Conservation (phyloP, 192 early-diverging fungal species). For the Umbelopsis isabellina region DNA sequence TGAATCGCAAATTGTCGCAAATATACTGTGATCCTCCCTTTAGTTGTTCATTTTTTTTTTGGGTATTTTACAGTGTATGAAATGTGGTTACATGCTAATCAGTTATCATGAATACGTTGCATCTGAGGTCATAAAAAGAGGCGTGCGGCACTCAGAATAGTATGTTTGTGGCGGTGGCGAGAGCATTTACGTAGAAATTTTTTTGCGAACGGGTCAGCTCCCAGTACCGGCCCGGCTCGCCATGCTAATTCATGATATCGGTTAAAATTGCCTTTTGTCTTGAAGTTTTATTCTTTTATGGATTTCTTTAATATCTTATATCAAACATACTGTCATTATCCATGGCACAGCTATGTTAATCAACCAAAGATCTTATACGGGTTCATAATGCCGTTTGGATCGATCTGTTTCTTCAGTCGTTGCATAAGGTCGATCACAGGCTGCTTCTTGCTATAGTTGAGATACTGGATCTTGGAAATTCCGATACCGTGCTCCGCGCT, state of each 20-base stretch:
- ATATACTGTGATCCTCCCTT: constrained; percentile 23
- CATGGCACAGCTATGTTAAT: not conserved
- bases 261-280: too few relatives aligned
- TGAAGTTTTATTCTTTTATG: too few relatives aligned
- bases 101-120: too few relatives aligned
- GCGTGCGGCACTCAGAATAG: too few relatives aligned
- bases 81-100: not conserved
- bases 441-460: constrained; percentile 68
- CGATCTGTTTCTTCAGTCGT: constrained; percentile 73
- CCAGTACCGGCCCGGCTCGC: too few relatives aligned
- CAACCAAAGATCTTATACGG: constrained; percentile 57
- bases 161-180: constrained; percentile 17
- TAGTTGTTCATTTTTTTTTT: constrained; percentile 10
- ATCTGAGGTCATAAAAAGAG: too few relatives aligned
- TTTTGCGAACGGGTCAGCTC: too few relatives aligned
- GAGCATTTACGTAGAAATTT: too few relatives aligned
- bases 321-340: too few relatives aligned
- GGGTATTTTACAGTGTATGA: not conserved
- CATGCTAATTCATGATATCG: too few relatives aligned
- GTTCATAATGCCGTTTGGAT: constrained; percentile 87
- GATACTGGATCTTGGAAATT: constrained; percentile 63
- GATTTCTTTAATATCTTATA: too few relatives aligned
- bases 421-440: constrained; percentile 74
- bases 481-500: constrained; percentile 90
- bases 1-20: constrained; percentile 17